Base-by-base conservation (phyloP, 192 early-diverging fungal genomes). In the Coemansia umbellata region DNA sequence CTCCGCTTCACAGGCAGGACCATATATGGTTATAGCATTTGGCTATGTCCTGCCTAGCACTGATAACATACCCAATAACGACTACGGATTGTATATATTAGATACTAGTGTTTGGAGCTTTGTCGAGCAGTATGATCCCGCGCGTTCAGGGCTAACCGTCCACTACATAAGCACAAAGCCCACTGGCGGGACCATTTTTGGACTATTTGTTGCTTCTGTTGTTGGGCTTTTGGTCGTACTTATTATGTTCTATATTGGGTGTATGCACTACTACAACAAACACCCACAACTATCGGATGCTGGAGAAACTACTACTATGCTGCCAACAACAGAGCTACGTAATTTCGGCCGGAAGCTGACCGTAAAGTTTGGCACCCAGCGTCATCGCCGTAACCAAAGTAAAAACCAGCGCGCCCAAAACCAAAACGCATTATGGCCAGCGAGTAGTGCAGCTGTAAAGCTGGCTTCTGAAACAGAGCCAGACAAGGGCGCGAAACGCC, bases 181-280 rank as follows among this genome's bases (percentile, higher is more conserved):
- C 27, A 36, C 66, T 1, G 67, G 74, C 21, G 66, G 61, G n/a
- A 70, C 66, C 3, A 70, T 76, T 27, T 76, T 76, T 54, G 66
- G 74, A 13, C 53, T 76, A 28, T 35, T 66, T 39, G 51, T 69
- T 6, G 66, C 74, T 8, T 76, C 62, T 19, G 35, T 53, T 9
- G 66, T 63, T 13, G 53, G 49, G 10, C 37, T 76, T 9, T 37
- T 60, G 23, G 63, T 76, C 19, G 33, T 70, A 8, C 26, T 66
- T 22, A 62, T 76, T 18, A 3, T 76, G 44, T 19, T 22, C 11
- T 76, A 69, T 30, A 65, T 76, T 26, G 50, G 43, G 2, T 70
- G 60, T 47, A 55, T 58, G 41, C 66, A 76, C 55, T 70, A 76
- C 74, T 66, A 61, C 39, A 70, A 55, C 65, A 55, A 37, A 23